These are phyloP conservation scores for Stropharia rugosoannulata DNA, from an alignment of 768 basidiomycete genomes.

Conservation along the genomic window DNA sequence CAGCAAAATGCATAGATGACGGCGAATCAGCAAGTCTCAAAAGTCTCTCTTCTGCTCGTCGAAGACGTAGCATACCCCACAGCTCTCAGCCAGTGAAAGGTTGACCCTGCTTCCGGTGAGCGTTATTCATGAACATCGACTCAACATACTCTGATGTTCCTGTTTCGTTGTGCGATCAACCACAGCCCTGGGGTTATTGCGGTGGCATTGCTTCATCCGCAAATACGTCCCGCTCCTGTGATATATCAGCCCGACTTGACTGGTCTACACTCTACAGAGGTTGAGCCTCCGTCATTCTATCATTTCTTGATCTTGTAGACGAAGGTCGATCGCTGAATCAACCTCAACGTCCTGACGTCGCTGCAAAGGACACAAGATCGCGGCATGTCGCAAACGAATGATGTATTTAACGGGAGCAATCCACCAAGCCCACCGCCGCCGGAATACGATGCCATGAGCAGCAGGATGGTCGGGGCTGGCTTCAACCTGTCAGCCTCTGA, in stretches of 20 bases:
- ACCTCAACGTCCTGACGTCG: neutral
- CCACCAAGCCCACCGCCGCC: slow-evolving; percentile 2
- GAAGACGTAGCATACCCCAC: neutral
- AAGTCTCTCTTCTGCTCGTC: neutral
- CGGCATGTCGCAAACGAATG: neutral
- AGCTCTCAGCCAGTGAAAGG: neutral
- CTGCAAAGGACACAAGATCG: neutral
- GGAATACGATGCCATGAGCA: slow-evolving; percentile 5
- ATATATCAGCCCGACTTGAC: neutral
- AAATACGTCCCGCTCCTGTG: neutral
- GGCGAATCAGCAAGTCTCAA: neutral
- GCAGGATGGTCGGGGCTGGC: neutral
- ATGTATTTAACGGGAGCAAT: neutral
- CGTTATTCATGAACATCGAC: neutral
- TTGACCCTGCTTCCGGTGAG: neutral
- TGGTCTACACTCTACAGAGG: neutral
- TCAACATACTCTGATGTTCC: neutral
- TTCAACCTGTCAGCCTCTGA: slow-evolving; percentile 4
- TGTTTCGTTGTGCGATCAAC: neutral
- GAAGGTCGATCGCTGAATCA: neutral
- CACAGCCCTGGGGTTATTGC: neutral
- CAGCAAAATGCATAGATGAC: no score
- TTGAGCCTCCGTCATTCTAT: neutral
- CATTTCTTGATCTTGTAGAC: neutral
- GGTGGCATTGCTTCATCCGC: no score